Base-by-base conservation (phyloP, 345 rosid species). In the Populus alba region DNA sequence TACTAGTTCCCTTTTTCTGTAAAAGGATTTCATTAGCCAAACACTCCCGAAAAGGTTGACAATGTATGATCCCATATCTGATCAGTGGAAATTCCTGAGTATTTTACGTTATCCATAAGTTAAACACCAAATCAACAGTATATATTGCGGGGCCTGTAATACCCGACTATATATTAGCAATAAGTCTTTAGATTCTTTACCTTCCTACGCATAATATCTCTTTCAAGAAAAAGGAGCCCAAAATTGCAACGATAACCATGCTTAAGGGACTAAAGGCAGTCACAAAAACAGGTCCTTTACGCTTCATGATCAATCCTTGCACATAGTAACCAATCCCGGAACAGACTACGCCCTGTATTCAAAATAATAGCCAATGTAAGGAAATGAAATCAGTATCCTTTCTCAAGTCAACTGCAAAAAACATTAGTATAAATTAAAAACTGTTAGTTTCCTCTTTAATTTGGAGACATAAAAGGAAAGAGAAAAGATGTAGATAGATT, bases 251-350 rank as follows among this genome's bases (percentile, higher is more conserved):
- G 23, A 92, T 83, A 68, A 91, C 85, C 93, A 91, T 89, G 69
- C 86, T 72, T 2, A 92, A 74, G 25, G 95, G 97, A 78, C 68
- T 88, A 49, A 92, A 92, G 23, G 95, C 90, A 18, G 91, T 89
- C 71, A 92, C 89, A 75, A 91, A 91, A 66, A 92, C 95, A 0
- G 97, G 97, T 22, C 97, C 97, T 63, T 79, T 79, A 20, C 74
- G 71, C 77, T 85, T 88, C 95, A 92, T 87, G 55, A 88, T 77
- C 17, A 85, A 74, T 82, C 95, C 95, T 83, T 89, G 92, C 43
- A 90, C 70, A 73, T 88, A 92, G 69, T 88, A 92, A n/a, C 76
- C 88, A 74, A 85, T 25, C 53, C 90, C 93, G 23, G 97, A 92
- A 9, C 65, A 59, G 63, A 91, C 75, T 22, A 92, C 69, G 1